Evolutionary conservation across 805 yeast genomes (phyloP), one percentile per base, ranked within the genome.

Genomic region (Sugiyamaella chiloensis): DNA sequence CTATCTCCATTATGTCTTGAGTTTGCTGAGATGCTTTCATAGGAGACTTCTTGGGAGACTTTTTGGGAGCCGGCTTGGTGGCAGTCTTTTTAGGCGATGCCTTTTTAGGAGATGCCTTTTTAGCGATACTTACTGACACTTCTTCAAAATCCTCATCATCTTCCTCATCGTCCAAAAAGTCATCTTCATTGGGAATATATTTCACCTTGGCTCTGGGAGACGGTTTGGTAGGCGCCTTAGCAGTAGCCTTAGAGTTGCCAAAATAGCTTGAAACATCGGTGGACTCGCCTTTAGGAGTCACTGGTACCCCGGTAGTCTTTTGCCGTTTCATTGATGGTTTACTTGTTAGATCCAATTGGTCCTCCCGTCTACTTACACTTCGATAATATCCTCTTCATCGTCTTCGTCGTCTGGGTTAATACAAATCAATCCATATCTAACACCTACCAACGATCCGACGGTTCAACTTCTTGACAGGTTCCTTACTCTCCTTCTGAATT

Each of bases 231-330:
- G 42, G 34, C 2, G 42, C 24, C 32, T 27, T 24, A 8, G 14
- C 29, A 7, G 27, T 4, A 2, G 47, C 23, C 3, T 19, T 29
- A n/a, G 47, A 16, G 27, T 44, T 9, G 9, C 50, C 46, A 27
- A 51, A 51, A 29, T 48, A 48, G 36, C 23, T 32, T 8, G 54
- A 49, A 4, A 42, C 54, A 7, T 46, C 49, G 11, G 42, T 30
- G 11, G 44, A 46, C 27, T 51, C 45, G 26, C 42, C 17, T 8
- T 39, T 42, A 9, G 48, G 52, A 19, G 16, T 19, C 8, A 37
- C 41, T n/a, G n/a, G n/a, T n/a, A n/a, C n/a, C n/a, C n/a, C n/a
- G 9, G 21, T 3, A 8, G 9, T 19, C 14, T 24, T 24, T 32
- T 40, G 27, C 3, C 31, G 5, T 14, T 40, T 40, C 17, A 14